A percentile compares a stretch with the other conserved stretches of the same genome.
These are phyloP conservation scores for Phyllostachys edulis DNA, from an alignment of 176 grass and related monocot species.

Conservation along the genomic window DNA sequence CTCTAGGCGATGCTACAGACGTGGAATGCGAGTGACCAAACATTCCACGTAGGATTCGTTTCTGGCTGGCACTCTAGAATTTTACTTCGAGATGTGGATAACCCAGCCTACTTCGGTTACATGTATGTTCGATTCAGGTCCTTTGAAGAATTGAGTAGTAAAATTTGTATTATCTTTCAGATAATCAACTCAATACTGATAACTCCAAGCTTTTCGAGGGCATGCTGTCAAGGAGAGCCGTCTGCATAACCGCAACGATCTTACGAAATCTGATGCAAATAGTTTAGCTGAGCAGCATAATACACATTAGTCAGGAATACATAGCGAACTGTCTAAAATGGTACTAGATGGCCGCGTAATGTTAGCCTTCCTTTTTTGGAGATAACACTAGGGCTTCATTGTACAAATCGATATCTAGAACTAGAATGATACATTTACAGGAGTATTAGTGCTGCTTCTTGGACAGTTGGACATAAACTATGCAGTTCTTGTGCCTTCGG, in stretches of 20 bases:
- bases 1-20: no score
- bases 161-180: no score
- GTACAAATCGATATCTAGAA: conserved; percentile 35
- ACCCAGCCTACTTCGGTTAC: no score
- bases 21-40: no score
- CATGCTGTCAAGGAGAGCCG: no score
- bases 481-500: not conserved
- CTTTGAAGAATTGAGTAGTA: no score
- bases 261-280: not conserved
- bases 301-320: conserved; percentile 18
- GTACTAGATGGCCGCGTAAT: not conserved
- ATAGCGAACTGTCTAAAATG: not conserved
- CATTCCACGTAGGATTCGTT: no score
- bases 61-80: no score
- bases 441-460: conserved; percentile 8
- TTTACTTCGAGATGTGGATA: no score
- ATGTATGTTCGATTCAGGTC: no score
- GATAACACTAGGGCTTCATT: conserved; percentile 16
- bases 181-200: no score
- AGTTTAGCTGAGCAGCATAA: conserved; percentile 9
- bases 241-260: not conserved
- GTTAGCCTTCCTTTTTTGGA: conserved; percentile 1
- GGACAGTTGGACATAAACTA: not conserved
- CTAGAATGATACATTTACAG: conserved; percentile 48
- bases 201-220: no score